These are phyloP conservation scores for Saccharomycopsis fermentans DNA, from an alignment of 805 yeast species.

Conservation along the genomic window DNA sequence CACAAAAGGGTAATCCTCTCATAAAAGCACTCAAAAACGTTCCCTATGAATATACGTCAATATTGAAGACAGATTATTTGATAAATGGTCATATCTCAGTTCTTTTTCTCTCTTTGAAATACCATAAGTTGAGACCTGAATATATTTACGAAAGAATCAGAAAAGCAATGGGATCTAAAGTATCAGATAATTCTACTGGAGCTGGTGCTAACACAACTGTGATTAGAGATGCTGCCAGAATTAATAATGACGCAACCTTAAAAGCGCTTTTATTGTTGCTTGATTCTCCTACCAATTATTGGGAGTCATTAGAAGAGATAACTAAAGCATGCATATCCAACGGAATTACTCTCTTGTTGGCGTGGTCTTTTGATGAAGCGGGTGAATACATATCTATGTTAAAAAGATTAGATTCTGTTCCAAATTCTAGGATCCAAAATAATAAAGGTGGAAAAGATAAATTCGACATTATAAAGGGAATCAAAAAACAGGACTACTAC, in stretches of 20 bases:
- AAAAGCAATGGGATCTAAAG: conserved; percentile 18
- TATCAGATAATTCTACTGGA: not conserved
- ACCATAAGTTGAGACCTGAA: conserved; percentile 69
- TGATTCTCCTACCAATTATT: conserved; percentile 32
- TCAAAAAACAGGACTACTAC: conserved; percentile 33
- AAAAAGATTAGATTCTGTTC: conserved; percentile 9
- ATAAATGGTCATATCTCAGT: conserved; percentile 47
- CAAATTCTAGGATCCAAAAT: not conserved
- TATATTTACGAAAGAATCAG: conserved; percentile 52
- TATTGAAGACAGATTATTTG: conserved; percentile 50
- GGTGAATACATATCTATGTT: conserved; percentile 21
- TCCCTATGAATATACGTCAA: conserved; percentile 42
- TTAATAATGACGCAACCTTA: not conserved
- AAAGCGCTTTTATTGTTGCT: conserved; percentile 7
- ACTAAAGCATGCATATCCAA: conserved; percentile 32
- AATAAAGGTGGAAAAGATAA: conserved; percentile 20
- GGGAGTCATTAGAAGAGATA: conserved; percentile 32
- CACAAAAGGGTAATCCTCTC: conserved; percentile 68
- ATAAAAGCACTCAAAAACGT: conserved; percentile 43
- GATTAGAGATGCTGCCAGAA: not conserved
- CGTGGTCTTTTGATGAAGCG: conserved; percentile 43
- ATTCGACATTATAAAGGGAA: conserved; percentile 32
- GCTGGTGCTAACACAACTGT: not conserved
- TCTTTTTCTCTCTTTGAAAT: conserved; percentile 55
- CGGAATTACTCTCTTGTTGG: conserved; percentile 32